A percentile compares a stretch with the other conserved stretches of the same genome.
These are phyloP conservation scores for Lactarius hatsudake DNA, from an alignment of 768 basidiomycete genomes.

Conservation along the genomic window DNA sequence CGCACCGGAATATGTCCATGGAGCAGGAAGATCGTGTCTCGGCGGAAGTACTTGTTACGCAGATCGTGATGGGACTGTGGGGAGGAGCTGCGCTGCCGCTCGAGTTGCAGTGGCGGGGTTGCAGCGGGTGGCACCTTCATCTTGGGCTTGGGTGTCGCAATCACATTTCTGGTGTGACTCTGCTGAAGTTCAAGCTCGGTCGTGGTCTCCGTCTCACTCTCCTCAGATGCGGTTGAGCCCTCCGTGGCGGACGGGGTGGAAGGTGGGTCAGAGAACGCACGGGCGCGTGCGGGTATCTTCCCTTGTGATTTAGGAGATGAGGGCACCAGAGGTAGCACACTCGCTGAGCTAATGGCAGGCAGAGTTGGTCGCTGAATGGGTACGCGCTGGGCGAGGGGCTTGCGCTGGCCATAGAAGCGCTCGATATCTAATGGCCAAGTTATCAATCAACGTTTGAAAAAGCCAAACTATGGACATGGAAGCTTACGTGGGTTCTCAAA, in stretches of 20 bases:
- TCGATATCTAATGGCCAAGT: constrained; percentile 73
- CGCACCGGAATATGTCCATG: constrained; percentile 85
- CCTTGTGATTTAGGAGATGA: constrained; percentile 12
- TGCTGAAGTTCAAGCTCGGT: constrained; percentile 33
- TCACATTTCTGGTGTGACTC: constrained; percentile 4
- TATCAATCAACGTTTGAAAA: background rate
- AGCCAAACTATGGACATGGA: background rate
- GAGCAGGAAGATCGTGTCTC: constrained; percentile 75
- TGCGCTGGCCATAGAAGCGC: constrained; percentile 88
- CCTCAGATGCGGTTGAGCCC: constrained; percentile 72
- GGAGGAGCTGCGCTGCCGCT: constrained; percentile 27
- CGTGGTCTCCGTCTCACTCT: constrained; percentile 57
- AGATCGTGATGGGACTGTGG: constrained; percentile 80
- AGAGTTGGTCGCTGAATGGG: constrained; percentile 44
- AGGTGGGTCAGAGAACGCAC: constrained; percentile 24
- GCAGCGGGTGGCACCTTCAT: background rate
- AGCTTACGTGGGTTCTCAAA: constrained; percentile 96
- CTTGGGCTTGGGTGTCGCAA: background rate
- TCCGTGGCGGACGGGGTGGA: constrained; percentile 66
- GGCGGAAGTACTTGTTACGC: constrained; percentile 83
- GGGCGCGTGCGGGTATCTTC: constrained; percentile 11
- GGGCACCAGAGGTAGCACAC: constrained; percentile 32
- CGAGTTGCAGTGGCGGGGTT: background rate
- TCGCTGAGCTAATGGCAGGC: constrained; percentile 27
- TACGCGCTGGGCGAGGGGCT: constrained; percentile 81